These are phyloP conservation scores for Rhynchosporium secalis DNA, from an alignment of 2,329 filamentous ascomycete species.

Conservation along the genomic window DNA sequence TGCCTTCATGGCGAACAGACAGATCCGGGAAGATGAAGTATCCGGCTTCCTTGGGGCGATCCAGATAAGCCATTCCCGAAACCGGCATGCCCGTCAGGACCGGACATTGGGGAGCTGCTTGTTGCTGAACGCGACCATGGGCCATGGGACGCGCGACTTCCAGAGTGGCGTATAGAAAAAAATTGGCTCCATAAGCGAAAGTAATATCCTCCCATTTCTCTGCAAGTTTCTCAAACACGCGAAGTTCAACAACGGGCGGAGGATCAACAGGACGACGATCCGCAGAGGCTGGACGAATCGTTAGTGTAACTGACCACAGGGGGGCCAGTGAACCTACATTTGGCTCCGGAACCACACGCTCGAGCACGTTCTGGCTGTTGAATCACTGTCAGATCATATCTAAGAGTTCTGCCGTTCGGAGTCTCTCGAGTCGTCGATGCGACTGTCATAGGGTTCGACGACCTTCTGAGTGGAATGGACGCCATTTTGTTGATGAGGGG, in stretches of 20 bases:
- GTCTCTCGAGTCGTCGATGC: conserved; percentile 6
- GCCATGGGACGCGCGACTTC: conserved; percentile 83
- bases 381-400: conserved; percentile 80
- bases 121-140: conserved; percentile 71
- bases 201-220: conserved; percentile 64
- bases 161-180: conserved; percentile 93
- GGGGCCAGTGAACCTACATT: conserved; percentile 63
- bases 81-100: conserved; percentile 93
- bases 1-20: conserved; percentile 92
- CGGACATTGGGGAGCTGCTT: conserved; percentile 62
- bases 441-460: conserved; percentile 1
- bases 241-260: conserved; percentile 89
- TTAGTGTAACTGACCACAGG: conserved; percentile 17
- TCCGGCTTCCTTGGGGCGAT: conserved; percentile 75
- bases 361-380: conserved; percentile 93
- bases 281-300: conserved; percentile 29
- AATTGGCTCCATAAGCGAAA: conserved; percentile 92
- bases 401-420: conserved; percentile 64
- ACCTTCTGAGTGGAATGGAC: neutral
- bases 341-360: conserved; percentile 92
- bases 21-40: conserved; percentile 99
- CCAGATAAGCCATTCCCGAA: conserved; percentile 92
- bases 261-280: conserved; percentile 42
- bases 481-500: conserved; percentile 1
- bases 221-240: conserved; percentile 71